phyloP scores from a whole-genome alignment of 1,139 yeast species.

The Torulaspora pretoriensis region DNA sequence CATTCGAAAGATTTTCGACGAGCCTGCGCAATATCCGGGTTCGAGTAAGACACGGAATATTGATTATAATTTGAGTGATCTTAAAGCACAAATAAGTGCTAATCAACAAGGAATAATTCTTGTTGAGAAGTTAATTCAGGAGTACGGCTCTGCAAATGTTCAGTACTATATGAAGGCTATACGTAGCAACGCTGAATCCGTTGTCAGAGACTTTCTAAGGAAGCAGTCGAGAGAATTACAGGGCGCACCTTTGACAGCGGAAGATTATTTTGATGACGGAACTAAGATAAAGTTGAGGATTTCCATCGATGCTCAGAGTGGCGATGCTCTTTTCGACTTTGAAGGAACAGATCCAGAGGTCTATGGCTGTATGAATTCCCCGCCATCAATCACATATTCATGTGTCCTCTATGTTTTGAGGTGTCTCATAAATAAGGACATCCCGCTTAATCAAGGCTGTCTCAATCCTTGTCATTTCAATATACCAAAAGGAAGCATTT shows the following conservation, averaged over 20 bases:
- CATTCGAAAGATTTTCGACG: slow-evolving; percentile 35
- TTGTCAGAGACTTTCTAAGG: slow-evolving; percentile 36
- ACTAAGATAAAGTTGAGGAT: slow-evolving; percentile 38
- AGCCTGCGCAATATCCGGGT: slow-evolving; percentile 40
- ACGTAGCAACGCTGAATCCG: slow-evolving; percentile 40
- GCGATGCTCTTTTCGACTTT: slow-evolving; percentile 40
- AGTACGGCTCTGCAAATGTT: slow-evolving; percentile 37
- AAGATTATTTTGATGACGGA: slow-evolving; percentile 45
- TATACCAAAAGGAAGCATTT: slow-evolving; percentile 61
- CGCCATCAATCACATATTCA: slow-evolving; percentile 64
- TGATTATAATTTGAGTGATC: slow-evolving; percentile 42
- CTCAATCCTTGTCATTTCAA: slow-evolving; percentile 57
- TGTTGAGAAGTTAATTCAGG: slow-evolving; percentile 37
- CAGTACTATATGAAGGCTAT: slow-evolving; percentile 42
- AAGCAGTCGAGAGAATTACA: slow-evolving; percentile 22
- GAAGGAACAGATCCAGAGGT: slow-evolving; percentile 50
- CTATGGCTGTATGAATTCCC: slow-evolving; percentile 56
- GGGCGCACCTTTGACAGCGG: slow-evolving; percentile 28
- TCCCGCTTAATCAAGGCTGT: slow-evolving; percentile 78
- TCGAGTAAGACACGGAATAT: slow-evolving; percentile 43
- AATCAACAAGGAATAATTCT: slow-evolving; percentile 42
- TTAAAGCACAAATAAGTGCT: slow-evolving; percentile 45
- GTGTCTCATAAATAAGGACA: slow-evolving; percentile 63
- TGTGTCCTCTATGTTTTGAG: slow-evolving; percentile 71
- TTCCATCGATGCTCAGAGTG: slow-evolving; percentile 38